Base-by-base conservation (phyloP, 75 land plant genomes). In the Chamaecyparis obtusa region DNA sequence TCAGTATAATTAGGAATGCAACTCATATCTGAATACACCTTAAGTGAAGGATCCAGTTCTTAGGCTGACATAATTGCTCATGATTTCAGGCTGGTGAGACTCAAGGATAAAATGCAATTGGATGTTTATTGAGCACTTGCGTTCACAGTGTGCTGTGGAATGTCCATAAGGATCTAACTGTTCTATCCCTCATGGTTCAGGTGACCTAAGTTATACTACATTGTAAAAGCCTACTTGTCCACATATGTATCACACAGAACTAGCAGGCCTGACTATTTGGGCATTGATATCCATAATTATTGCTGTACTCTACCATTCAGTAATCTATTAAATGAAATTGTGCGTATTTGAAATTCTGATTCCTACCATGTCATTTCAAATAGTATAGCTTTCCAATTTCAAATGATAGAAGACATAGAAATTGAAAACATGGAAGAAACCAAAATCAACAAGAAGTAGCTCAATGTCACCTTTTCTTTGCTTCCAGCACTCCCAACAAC, bases 401-500 rank as follows among this genome's bases (percentile, higher is more conserved):
- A 21, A 79, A 74, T 11, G 76, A 74, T 24, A 32, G 36, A 33
- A 32, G 76, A 33, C 36, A 39, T 35, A 41, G 24, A 33, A 74
- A 33, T 15, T 64, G 69, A 64, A 64, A 24, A 9, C 36, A 32
- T 11, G 2, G 33, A 74, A 14, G 24, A 79, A 27, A 19, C 9
- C 41, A 79, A 79, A 13, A 19, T 1, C 32, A 49, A 16, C 85
- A 7, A 33, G 0, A 84, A 33, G 85, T 14, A 84, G 36, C 74
- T 36, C 21, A 84, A 41, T 56, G 32, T 35, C 37, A 95, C 97
- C 94, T 95, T 95, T 57, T 89, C 88, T 30, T 95, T 84, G 69
- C 87, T 87, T 44, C 97, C 94, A 60, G 92, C 95, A 84, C 94
- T 94, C 86, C 95, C 96, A 79, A 95, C 96, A 43, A 95, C 96